Percentiles rank a stretch among this genome's conserved stretches.
phyloP scores from a whole-genome alignment of 768 basidiomycete genomes.

The Dacryopinax spathularia region DNA sequence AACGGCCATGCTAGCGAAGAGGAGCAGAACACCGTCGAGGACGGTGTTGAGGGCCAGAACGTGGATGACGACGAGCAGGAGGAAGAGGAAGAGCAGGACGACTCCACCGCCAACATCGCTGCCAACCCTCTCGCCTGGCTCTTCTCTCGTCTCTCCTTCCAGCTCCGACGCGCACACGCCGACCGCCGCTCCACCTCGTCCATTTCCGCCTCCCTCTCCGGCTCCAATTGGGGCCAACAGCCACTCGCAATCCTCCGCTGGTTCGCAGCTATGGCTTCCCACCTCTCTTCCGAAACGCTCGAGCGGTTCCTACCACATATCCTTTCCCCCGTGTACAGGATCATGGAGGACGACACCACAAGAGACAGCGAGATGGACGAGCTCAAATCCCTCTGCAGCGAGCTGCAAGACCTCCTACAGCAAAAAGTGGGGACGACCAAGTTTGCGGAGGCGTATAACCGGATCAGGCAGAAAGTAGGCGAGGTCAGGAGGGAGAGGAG shows the following conservation, averaged over 20 bases:
- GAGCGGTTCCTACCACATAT: slow-evolving; percentile 71
- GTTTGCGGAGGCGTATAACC: slow-evolving; percentile 67
- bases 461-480: slow-evolving; percentile 56
- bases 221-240: slow-evolving; percentile 60
- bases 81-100: slow-evolving; percentile 16
- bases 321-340: slow-evolving; percentile 70
- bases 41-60: slow-evolving; percentile 20
- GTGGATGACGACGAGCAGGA: slow-evolving; percentile 23
- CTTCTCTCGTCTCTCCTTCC: slow-evolving; percentile 86
- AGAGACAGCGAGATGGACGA: slow-evolving; percentile 72
- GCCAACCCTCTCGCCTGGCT: slow-evolving; percentile 69
- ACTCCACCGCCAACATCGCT: slow-evolving; percentile 13
- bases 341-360: slow-evolving; percentile 75
- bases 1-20: slow-evolving; percentile 11
- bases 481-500: slow-evolving; percentile 59
- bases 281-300: slow-evolving; percentile 44
- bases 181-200: slow-evolving; percentile 43
- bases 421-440: slow-evolving; percentile 73
- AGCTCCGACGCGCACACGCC: slow-evolving; percentile 62
- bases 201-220: background rate
- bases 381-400: slow-evolving; percentile 60
- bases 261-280: slow-evolving; percentile 82
- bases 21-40: slow-evolving; percentile 15
- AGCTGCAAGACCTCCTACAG: slow-evolving; percentile 80
- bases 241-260: slow-evolving; percentile 70